phyloP scores from a whole-genome alignment of 1,139 yeast species.

The Kluyveromyces sp. region DNA sequence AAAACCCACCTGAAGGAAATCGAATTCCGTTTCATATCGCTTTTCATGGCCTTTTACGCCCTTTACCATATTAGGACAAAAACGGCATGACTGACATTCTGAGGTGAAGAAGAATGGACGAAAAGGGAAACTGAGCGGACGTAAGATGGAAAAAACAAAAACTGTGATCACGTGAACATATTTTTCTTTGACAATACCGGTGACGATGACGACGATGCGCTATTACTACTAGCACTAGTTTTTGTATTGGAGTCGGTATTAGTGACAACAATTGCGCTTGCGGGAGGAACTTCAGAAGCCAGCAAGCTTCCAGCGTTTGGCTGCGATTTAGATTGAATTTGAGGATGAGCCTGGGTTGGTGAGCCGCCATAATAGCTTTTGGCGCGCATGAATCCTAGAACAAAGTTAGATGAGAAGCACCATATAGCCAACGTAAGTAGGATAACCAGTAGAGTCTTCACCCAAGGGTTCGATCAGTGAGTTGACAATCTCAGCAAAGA shows the following conservation, averaged over 20 bases:
- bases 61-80: too few relatives aligned
- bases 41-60: background rate
- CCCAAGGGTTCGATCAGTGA: conserved; percentile 69
- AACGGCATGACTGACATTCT: too few relatives aligned
- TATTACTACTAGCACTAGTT: too few relatives aligned
- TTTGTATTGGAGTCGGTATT: too few relatives aligned
- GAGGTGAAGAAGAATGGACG: too few relatives aligned
- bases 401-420: conserved; percentile 27
- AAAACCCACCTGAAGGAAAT: background rate
- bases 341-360: background rate
- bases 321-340: background rate
- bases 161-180: too few relatives aligned
- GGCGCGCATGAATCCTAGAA: conserved; percentile 29
- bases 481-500: conserved; percentile 74
- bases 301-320: background rate
- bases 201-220: too few relatives aligned
- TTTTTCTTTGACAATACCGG: too few relatives aligned
- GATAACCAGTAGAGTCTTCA: conserved; percentile 54
- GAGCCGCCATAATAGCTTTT: conserved; percentile 24
- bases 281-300: too few relatives aligned
- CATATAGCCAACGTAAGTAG: conserved; percentile 21
- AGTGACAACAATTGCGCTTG: too few relatives aligned
- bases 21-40: background rate
- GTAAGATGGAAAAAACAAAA: too few relatives aligned
- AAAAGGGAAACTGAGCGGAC: too few relatives aligned